Evolutionary conservation across 192 early-diverging fungal species (phyloP), one percentile per base, ranked within the genome.

Genomic region (Chytriomyces hyalinus): DNA sequence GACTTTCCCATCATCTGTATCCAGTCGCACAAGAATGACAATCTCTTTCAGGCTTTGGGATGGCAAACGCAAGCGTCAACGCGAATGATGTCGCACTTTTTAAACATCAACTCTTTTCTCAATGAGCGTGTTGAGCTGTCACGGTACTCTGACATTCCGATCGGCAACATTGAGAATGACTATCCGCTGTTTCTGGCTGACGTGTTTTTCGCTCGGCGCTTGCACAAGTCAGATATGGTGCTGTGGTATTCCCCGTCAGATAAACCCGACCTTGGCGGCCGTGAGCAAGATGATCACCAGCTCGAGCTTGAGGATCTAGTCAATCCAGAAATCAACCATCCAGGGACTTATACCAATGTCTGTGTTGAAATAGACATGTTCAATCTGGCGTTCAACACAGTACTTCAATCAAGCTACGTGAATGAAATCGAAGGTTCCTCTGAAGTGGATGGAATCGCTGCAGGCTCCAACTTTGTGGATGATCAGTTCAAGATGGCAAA

Each of bases 101-200:
- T 97, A 53, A 84, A 90, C 60, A 78, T 96, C 50, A 87, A 92
- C 75, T 84, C 84, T 60, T 96, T 92, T 85, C 75, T 97, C 53
- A 83, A 87, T 43, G 91, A 94, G 63, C 89, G 91, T 46, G 81
- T 95, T 13, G 85, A 88, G 3, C 85, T 94, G 61, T 81, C 95
- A 43, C 84, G 93, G 65, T 97, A 95, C 78, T 85, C 92, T 3
- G 90, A 95, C 77, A 85, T 96, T 0, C 98, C 98, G 2, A 72
- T 99, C 15, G 94, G 96, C 75, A 99, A 99, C 80, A 88, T 99
- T 0, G 86, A 92, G 53, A 75, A 85, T 59, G 95, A 98, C 71
- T 91, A 92, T 15, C 86, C 92, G 43, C 63, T 97, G 20, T 96
- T 93, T 61, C 78, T 95, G 44, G 85, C 93, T 0, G 98, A 99